Conservation (phyloP, 225 moss, liverwort and hornwort genomes). For the Bryoerythrophyllum caledonicum region DNA sequence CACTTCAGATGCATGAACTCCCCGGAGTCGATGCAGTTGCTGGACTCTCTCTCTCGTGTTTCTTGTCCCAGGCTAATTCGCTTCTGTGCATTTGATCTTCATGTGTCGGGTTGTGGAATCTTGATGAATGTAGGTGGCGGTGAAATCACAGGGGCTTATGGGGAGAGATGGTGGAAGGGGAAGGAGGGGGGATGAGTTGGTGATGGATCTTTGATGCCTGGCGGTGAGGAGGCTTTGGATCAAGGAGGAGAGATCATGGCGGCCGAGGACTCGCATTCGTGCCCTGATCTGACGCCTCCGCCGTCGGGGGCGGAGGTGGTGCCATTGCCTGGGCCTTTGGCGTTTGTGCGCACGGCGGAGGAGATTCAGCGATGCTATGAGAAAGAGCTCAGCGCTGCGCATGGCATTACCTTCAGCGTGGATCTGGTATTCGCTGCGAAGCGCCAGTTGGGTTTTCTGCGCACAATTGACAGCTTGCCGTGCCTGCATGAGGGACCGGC, state of each 20-base stretch:
- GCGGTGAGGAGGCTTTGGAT: background rate
- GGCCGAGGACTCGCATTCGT: conserved; percentile 22
- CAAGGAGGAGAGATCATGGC: conserved; percentile 9
- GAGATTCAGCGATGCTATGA: conserved; percentile 31
- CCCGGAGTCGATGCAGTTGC: background rate
- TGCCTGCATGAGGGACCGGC: conserved; percentile 62
- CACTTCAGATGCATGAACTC: background rate
- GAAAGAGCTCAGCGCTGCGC: conserved; percentile 45
- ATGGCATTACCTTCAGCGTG: conserved; percentile 52
- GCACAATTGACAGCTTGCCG: conserved; percentile 66
- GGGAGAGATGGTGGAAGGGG: background rate
- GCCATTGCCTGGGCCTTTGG: conserved; percentile 1
- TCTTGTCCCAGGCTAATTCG: background rate
- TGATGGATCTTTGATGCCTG: background rate
- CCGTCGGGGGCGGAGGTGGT: background rate
- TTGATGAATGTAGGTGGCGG: background rate
- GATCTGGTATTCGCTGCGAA: conserved; percentile 70
- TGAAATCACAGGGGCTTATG: background rate
- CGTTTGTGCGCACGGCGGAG: conserved; percentile 10
- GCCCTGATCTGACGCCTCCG: conserved; percentile 25
- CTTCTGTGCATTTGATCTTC: background rate
- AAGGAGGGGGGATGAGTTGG: background rate
- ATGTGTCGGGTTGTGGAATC: background rate
- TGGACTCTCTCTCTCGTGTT: background rate
- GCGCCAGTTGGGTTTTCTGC: conserved; percentile 71